Evolutionary conservation across 2,329 filamentous ascomycete species (phyloP), one percentile per base, ranked within the genome.

Genomic region (Zasmidium angulare): DNA sequence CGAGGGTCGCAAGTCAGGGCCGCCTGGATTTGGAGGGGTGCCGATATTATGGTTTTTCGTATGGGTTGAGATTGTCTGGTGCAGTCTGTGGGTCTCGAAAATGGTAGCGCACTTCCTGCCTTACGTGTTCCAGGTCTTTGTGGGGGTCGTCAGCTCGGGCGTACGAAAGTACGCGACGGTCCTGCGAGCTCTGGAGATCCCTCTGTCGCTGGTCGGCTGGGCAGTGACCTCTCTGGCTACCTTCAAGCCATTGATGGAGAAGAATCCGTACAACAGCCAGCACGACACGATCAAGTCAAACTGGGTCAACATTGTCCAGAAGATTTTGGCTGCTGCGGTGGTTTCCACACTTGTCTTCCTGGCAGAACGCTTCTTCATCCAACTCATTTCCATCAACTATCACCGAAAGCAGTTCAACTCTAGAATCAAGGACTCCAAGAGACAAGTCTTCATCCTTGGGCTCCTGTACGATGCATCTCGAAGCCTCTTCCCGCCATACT

Each of bases 401-500:
- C 90, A 95, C 74, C 87, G 91, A 69, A 87, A 91, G 66, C 92
- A 91, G 50, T 95, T 95, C 75, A 86, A 89, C 68, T 85, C 86
- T 24, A 82, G 82, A 71, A 98, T 99, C 80, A 90, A 91, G 74
- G 88, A 91, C 46, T 96, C 92, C 22, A 98, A 99, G 79, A 88
- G 86, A 58, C 90, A 93, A 66, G 84, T 98, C 50, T 84, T 86
- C 70, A 84, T 98, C 1, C 81, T 99, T 1, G 88, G 90, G 19
- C 79, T 95, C 26, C 86, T 99, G 56, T 97, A 96, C 74, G 93
- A 98, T 65, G 92, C 93, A 20, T 97, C 93, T 2, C 85, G 92
- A 55, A 83, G 86, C 3, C 81, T 98, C 53, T 99, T 98, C 71
- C 95, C 95, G 23, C 89, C 92, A 77, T 96, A 96, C 78, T 96